Conservation (phyloP, 2,329 filamentous ascomycete genomes). For the Harringtonia lauricola region DNA sequence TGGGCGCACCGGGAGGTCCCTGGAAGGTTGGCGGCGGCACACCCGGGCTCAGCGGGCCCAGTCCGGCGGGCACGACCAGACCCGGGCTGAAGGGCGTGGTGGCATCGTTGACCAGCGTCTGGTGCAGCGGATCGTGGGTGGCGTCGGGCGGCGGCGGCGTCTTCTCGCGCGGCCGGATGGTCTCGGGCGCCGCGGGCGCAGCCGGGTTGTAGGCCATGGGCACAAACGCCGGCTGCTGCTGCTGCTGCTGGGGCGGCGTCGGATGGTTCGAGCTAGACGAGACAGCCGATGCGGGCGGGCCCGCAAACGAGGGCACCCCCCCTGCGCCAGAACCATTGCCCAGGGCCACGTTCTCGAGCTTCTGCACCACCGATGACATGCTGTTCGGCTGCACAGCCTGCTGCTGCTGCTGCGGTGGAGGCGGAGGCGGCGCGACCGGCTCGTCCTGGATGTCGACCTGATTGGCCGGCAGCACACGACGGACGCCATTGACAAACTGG, state of each 20-base stretch:
- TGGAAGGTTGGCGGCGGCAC: slow-evolving; percentile 24
- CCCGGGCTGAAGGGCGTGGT: slow-evolving; percentile 40
- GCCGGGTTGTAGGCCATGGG: slow-evolving; percentile 72
- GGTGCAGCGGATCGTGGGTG: slow-evolving; percentile 42
- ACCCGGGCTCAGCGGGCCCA: slow-evolving; percentile 29
- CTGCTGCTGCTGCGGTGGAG: slow-evolving; percentile 5
- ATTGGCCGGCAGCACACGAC: slow-evolving; percentile 49
- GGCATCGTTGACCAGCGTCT: slow-evolving; percentile 45
- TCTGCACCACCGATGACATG: slow-evolving; percentile 61
- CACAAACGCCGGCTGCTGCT: slow-evolving; percentile 30
- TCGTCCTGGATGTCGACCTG: slow-evolving; percentile 57
- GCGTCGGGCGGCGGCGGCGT: slow-evolving; percentile 66
- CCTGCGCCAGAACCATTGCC: slow-evolving; percentile 30
- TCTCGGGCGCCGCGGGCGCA: slow-evolving; percentile 63
- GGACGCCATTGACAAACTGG: slow-evolving; percentile 57
- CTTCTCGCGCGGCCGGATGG: slow-evolving; percentile 63
- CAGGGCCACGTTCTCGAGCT: slow-evolving; percentile 61
- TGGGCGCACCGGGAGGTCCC: slow-evolving; percentile 25
- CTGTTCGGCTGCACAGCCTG: slow-evolving; percentile 24
- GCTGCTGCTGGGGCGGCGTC: neutral
- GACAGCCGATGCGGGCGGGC: slow-evolving; percentile 21
- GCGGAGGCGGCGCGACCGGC: slow-evolving; percentile 37
- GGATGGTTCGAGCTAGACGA: neutral
- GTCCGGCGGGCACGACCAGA: slow-evolving; percentile 34
- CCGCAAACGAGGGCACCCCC: slow-evolving; percentile 24